Evolutionary conservation across 179 eudicot species (phyloP).

Genomic region (Silene vulgaris): DNA sequence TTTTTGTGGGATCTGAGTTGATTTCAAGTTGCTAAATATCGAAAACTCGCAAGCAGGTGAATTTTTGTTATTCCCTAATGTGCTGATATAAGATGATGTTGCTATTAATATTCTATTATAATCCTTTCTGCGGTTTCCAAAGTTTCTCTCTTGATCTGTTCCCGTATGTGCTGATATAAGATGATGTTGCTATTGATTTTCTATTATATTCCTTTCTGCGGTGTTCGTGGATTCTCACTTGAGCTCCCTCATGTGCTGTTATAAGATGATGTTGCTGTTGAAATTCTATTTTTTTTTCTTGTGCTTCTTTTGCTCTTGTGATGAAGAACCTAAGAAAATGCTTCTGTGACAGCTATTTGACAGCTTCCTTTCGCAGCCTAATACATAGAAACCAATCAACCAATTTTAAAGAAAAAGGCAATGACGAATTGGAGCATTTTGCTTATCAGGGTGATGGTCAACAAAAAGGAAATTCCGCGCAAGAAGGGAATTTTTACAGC

Average conservation of each 20-base stretch:
- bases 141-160: too few relatives aligned
- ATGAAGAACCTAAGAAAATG: constrained; percentile 22
- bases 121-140: too few relatives aligned
- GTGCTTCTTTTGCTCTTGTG: constrained; percentile 2
- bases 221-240: background rate
- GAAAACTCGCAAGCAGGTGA: constrained; percentile 3
- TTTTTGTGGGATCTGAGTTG: background rate
- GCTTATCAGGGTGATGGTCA: constrained; percentile 29
- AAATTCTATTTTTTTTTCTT: background rate
- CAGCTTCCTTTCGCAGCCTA: constrained; percentile 80
- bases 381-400: constrained; percentile 44
- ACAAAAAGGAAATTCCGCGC: constrained; percentile 26
- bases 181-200: too few relatives aligned
- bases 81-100: too few relatives aligned
- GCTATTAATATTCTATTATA: too few relatives aligned
- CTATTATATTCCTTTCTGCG: background rate
- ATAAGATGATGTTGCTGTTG: constrained; percentile 3
- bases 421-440: constrained; percentile 29
- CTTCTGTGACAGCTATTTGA: constrained; percentile 62
- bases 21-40: background rate
- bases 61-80: background rate
- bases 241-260: constrained; percentile 4
- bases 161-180: too few relatives aligned
- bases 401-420: constrained; percentile 37
- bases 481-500: constrained; percentile 35